A percentile compares a stretch with the other conserved stretches of the same genome.
Evolutionary conservation across 495 filamentous ascomycete species (phyloP).

Genomic region (Podospora anserina): DNA sequence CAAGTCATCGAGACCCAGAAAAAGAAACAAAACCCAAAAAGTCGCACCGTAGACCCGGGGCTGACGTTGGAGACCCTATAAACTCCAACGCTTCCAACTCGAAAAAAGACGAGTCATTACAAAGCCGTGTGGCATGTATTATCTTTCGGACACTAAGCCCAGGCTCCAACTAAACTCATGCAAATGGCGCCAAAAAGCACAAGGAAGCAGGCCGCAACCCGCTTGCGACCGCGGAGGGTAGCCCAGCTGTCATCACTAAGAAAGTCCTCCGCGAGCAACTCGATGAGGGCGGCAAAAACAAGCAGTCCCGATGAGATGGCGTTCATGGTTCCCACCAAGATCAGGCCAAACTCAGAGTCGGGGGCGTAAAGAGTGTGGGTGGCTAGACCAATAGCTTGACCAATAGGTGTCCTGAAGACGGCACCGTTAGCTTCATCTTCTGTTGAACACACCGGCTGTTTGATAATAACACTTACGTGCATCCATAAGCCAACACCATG

Average conservation of each 20-base stretch:
- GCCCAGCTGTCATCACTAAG: conserved; percentile 83
- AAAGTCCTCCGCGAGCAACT: conserved; percentile 89
- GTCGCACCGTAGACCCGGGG: no score
- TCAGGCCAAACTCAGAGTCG: conserved; percentile 68
- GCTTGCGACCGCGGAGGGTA: conserved; percentile 62
- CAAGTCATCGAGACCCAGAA: not conserved
- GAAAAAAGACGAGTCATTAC: not conserved
- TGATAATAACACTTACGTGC: conserved; percentile 25
- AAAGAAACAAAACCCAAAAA: not conserved
- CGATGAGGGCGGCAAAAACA: conserved; percentile 84
- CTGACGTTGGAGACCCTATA: not conserved
- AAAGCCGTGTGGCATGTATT: not conserved
- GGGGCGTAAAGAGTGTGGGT: conserved; percentile 83
- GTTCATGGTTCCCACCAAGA: conserved; percentile 91
- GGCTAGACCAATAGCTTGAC: conserved; percentile 83
- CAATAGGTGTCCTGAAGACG: conserved; percentile 71
- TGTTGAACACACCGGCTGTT: not conserved
- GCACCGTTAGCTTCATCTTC: not conserved
- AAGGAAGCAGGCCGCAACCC: conserved; percentile 68
- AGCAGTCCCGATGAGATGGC: conserved; percentile 79
- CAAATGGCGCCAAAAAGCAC: conserved; percentile 72
- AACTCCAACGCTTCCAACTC: not conserved
- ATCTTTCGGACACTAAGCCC: conserved; percentile 52
- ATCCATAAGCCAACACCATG: conserved; percentile 90
- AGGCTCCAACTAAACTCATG: conserved; percentile 90